These are phyloP conservation scores for Linum lewisii DNA, from an alignment of 345 rosid genomes.

Conservation along the genomic window DNA sequence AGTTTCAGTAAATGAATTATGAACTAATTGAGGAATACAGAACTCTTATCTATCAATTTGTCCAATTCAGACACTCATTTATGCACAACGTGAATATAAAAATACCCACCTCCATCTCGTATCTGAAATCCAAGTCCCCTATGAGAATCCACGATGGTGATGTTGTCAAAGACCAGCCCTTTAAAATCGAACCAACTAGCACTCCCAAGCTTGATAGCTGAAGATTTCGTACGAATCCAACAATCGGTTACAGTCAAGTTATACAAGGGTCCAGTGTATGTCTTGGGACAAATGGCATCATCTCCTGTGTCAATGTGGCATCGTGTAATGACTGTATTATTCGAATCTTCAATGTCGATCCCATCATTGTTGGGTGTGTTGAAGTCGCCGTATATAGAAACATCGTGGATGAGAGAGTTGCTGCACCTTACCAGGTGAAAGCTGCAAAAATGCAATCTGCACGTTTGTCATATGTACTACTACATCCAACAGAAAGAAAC, in stretches of 20 bases:
- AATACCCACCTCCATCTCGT: conserved; percentile 75
- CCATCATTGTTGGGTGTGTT: conserved; percentile 90
- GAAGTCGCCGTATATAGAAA: conserved; percentile 75
- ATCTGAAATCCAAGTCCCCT: conserved; percentile 82
- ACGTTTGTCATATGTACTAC: conserved; percentile 4
- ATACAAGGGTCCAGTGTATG: conserved; percentile 50
- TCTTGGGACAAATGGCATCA: conserved; percentile 90
- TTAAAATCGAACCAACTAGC: conserved; percentile 76
- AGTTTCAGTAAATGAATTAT: not conserved
- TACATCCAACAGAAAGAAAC: not conserved
- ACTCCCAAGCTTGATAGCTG: conserved; percentile 90
- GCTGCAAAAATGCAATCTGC: conserved; percentile 34
- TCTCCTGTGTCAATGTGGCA: conserved; percentile 81
- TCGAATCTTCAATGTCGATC: conserved; percentile 81
- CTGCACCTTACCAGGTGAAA: conserved; percentile 69
- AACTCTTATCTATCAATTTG: not conserved
- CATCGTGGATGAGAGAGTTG: conserved; percentile 53
- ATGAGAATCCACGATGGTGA: conserved; percentile 76
- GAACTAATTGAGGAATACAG: not conserved
- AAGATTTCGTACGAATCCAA: conserved; percentile 90
- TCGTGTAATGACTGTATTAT: conserved; percentile 59
- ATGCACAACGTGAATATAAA: not conserved
- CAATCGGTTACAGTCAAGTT: conserved; percentile 72
- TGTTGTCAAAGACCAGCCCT: conserved; percentile 60
- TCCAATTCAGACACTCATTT: not conserved